These are phyloP conservation scores for Metschnikowia baotianmanensis DNA, from an alignment of 805 yeast species.

Conservation along the genomic window DNA sequence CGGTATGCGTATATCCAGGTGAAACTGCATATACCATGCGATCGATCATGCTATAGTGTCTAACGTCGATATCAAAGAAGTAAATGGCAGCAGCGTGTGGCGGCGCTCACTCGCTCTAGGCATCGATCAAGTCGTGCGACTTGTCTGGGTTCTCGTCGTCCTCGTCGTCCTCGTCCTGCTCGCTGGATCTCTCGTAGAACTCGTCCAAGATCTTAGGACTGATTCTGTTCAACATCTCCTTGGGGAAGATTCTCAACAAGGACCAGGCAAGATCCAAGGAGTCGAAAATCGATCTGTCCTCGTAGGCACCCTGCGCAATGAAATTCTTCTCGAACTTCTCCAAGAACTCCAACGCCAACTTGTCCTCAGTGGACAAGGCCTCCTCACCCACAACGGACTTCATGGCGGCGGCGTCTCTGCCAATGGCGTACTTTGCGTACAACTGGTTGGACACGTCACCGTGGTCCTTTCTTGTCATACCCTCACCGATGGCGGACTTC, in stretches of 20 bases:
- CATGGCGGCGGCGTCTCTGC: conserved; percentile 99
- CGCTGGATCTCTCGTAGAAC: conserved; percentile 88
- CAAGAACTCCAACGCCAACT: conserved; percentile 92
- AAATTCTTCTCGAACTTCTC: conserved; percentile 97
- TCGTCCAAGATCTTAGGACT: conserved; percentile 95
- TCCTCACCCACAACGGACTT: conserved; percentile 99
- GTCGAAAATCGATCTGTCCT: conserved; percentile 90
- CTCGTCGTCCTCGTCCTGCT: conserved; percentile 56
- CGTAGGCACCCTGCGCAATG: conserved; percentile 95
- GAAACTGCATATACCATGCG: conserved; percentile 6
- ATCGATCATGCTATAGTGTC: conserved; percentile 7
- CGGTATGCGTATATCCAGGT: neutral
- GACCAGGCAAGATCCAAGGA: conserved; percentile 98
- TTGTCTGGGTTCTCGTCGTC: conserved; percentile 38
- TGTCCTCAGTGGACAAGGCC: conserved; percentile 96
- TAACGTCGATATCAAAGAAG: conserved; percentile 11
- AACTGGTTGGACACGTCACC: conserved; percentile 99
- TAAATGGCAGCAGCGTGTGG: conserved; percentile 4
- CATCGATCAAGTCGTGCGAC: conserved; percentile 43
- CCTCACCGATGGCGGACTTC: conserved; percentile 99
- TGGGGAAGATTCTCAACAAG: conserved; percentile 95
- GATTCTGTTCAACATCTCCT: conserved; percentile 97
- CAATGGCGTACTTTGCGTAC: conserved; percentile 98
- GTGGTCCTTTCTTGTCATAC: conserved; percentile 99
- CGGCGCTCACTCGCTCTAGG: conserved; percentile 23